Evolutionary conservation across 306 rosid genomes (phyloP), one percentile per base, ranked within the genome.

Genomic region (Quillaja saponaria): DNA sequence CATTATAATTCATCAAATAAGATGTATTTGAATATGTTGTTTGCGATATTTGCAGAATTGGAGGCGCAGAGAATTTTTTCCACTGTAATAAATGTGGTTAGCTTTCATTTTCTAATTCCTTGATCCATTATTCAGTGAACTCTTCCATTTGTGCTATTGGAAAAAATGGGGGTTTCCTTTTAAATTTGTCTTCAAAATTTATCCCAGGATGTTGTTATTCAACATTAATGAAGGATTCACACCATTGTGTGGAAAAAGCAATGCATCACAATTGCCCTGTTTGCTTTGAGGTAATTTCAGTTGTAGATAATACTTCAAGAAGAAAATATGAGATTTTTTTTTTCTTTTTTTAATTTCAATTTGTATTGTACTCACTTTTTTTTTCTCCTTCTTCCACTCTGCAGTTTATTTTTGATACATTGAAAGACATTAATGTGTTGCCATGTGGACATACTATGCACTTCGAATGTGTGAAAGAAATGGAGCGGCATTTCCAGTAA

Each of bases 351-450:
- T 10, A 37, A 10, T 39, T 8, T 12, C 7, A 2, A 7, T 8
- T 39, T 39, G 44, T 39, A 7, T 39, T 39, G 2, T 8, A 39
- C 44, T 39, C 4, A 8, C 10, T 39, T 8, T 39, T 39, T 37
- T 37, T 12, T 39, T 8, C 44, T 39, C 2, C 10, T 12, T 39
- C 44, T 39, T 8, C 44, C 6, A 39, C 3, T 8, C 7, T 59
- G 81, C 86, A 89, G 95, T 89, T 80, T 78, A 87, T 86, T 54
- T 89, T 86, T 5, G 95, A 89, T 31, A 80, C 96, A 15, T 81
- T 58, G 19, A 68, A 73, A 12, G 90, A 82, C 73, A 74, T 89
- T 62, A 68, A 74, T n/a, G 74, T 75, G 31, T 61, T 71, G 72
- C 88, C 70, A 12, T 89, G 96, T 68, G 78, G 82, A 55, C 78